Conservation (phyloP, 768 basidiomycete genomes). For the Boletellus sp. region DNA sequence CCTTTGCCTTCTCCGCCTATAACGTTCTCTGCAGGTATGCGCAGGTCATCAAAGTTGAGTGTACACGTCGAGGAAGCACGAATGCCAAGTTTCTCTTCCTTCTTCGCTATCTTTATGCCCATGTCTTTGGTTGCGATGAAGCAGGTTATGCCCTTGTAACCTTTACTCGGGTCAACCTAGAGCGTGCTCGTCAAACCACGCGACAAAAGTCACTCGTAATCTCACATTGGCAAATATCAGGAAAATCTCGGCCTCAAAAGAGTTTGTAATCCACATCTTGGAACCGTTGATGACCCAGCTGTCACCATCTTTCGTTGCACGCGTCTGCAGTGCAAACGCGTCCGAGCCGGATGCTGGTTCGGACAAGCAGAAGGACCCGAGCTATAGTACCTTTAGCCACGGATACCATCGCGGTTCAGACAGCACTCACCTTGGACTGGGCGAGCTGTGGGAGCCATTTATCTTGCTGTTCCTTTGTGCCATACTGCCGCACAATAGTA, state of each 20-base stretch:
- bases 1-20: slow-evolving; percentile 91
- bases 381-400: slow-evolving; percentile 43
- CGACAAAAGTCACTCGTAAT: neutral
- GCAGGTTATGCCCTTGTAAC: slow-evolving; percentile 99
- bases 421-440: slow-evolving; percentile 57
- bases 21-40: slow-evolving; percentile 79
- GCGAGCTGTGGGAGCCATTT: slow-evolving; percentile 86
- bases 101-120: slow-evolving; percentile 97
- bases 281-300: slow-evolving; percentile 91
- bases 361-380: slow-evolving; percentile 94
- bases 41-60: slow-evolving; percentile 91
- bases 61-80: slow-evolving; percentile 94
- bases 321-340: slow-evolving; percentile 94
- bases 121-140: slow-evolving; percentile 95
- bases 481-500: slow-evolving; percentile 87
- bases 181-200: neutral
- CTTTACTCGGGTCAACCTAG: slow-evolving; percentile 81
- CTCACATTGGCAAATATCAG: slow-evolving; percentile 92
- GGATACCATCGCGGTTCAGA: neutral
- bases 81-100: slow-evolving; percentile 98
- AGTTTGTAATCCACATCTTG: slow-evolving; percentile 99
- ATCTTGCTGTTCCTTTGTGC: slow-evolving; percentile 76
- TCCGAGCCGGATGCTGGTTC: slow-evolving; percentile 94
- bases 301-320: slow-evolving; percentile 83
- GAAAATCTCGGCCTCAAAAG: slow-evolving; percentile 85